Conservation (phyloP, 2,329 filamentous ascomycete species). For the Blastomyces parvus region DNA sequence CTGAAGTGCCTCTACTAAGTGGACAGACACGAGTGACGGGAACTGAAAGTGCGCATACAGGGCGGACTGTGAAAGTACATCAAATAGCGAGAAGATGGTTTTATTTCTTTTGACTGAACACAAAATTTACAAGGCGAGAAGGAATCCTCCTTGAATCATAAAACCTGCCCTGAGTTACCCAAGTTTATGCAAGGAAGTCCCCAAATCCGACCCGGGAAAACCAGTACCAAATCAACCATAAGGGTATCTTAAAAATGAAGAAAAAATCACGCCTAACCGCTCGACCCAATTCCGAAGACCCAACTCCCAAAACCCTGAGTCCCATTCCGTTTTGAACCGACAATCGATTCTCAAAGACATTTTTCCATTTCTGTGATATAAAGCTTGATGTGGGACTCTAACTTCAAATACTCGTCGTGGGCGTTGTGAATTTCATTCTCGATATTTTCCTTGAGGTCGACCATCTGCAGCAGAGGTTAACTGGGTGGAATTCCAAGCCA, state of each 20-base stretch:
- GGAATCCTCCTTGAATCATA: neutral
- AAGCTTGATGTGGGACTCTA: slow-evolving; percentile 92
- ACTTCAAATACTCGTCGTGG: slow-evolving; percentile 90
- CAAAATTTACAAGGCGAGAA: neutral
- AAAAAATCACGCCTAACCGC: neutral
- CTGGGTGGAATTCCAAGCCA: slow-evolving; percentile 17
- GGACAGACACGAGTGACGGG: slow-evolving; percentile 37
- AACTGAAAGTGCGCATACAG: slow-evolving; percentile 46
- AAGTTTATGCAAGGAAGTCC: neutral
- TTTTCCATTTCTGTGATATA: slow-evolving; percentile 99
- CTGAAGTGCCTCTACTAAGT: slow-evolving; percentile 54
- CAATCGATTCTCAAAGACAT: slow-evolving; percentile 44
- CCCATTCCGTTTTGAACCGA: neutral
- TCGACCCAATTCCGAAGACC: slow-evolving; percentile 4
- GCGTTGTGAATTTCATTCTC: slow-evolving; percentile 86
- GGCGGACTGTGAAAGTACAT: slow-evolving; percentile 49
- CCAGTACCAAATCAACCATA: slow-evolving; percentile 1
- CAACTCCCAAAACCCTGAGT: neutral
- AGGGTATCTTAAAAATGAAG: neutral
- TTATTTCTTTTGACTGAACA: slow-evolving; percentile 39
- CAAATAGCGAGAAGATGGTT: slow-evolving; percentile 60
- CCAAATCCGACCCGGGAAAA: neutral
- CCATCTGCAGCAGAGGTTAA: slow-evolving; percentile 56
- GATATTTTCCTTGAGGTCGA: slow-evolving; percentile 93
- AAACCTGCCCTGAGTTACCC: neutral